Evolutionary conservation across 2,329 filamentous ascomycete genomes (phyloP), one percentile per base, ranked within the genome.

Genomic region (Curvularia sp.): DNA sequence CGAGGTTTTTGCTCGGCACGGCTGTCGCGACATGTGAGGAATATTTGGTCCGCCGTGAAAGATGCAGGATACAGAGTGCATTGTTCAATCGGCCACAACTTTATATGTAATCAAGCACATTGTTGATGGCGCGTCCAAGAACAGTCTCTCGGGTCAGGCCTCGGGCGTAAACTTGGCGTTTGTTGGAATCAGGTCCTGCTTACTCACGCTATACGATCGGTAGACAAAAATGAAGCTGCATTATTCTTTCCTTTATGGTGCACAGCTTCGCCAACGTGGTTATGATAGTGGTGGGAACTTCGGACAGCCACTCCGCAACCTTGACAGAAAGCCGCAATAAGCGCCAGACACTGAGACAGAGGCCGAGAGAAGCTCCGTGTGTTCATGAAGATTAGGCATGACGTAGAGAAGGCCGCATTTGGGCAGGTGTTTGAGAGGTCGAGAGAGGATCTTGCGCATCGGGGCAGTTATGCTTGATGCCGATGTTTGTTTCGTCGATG

Each of bases 321-420:
- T 49, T 1, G 30, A 22, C 10, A 44, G 55, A 30, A 30, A 30
- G 44, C 31, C 47, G 33, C 47, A 26, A 15, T 39, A 39, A 38
- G 33, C 47, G 33, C 33, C 20, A n/a, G 5, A n/a, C 22, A 18
- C 15, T 20, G 10, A 53, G 38, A 12, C 13, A 12, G 22, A 26
- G 30, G 42, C 55, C 55, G 50, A 54, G 38, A 54, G 22, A 54
- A 38, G 20, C 49, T 30, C 55, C 55, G 55, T 35, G 7, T 49
- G 28, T 22, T n/a, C 12, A 15, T 24, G 22, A 49, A n/a, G 18
- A 44, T n/a, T 33, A 43, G 38, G 10, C 30, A 57, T 54, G 55
- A 57, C 55, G 55, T 57, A 57, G 52, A 38, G 30, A 55, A 55
- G 39, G 47, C 33, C 54, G 49, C 44, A 30, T 53, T 13, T 24